Percentiles rank a stretch among this genome's conserved stretches.
These are phyloP conservation scores for Anthoceros angustus DNA, from an alignment of 225 moss, liverwort and hornwort species.

Conservation along the genomic window DNA sequence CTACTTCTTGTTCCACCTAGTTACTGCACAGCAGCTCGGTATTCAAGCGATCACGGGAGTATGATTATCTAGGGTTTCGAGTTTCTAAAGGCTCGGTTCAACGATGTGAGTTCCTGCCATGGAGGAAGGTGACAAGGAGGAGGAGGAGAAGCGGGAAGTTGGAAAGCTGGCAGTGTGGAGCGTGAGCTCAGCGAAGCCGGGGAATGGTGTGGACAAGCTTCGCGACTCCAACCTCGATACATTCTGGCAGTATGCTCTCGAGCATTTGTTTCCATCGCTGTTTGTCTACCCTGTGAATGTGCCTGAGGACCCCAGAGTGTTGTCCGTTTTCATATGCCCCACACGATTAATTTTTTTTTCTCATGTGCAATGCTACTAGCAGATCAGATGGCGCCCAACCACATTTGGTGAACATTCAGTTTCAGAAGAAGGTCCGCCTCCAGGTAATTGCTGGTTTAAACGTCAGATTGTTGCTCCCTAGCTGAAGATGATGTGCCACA, in stretches of 20 bases:
- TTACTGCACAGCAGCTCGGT: too few species aligned
- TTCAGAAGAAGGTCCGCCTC: constrained; percentile 91
- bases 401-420: constrained; percentile 82
- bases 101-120: constrained; percentile 5
- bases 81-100: background rate
- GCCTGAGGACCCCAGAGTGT: background rate
- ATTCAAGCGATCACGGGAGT: too few species aligned
- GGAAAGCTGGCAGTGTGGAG: constrained; percentile 96
- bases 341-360: background rate
- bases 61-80: too few species aligned
- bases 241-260: constrained; percentile 59
- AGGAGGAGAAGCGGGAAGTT: constrained; percentile 69
- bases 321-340: constrained; percentile 2
- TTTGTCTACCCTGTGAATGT: background rate
- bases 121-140: constrained; percentile 32
- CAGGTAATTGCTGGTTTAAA: constrained; percentile 29
- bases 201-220: constrained; percentile 86
- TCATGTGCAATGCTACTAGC: constrained; percentile 2
- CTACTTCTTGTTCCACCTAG: too few species aligned
- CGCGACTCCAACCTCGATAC: constrained; percentile 78
- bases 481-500: background rate
- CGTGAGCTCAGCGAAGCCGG: constrained; percentile 89
- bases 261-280: background rate
- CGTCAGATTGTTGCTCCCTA: background rate
- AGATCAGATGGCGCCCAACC: constrained; percentile 97